These are phyloP conservation scores for Ascochyta fabae DNA, from an alignment of 2,329 filamentous ascomycete genomes.

Conservation along the genomic window DNA sequence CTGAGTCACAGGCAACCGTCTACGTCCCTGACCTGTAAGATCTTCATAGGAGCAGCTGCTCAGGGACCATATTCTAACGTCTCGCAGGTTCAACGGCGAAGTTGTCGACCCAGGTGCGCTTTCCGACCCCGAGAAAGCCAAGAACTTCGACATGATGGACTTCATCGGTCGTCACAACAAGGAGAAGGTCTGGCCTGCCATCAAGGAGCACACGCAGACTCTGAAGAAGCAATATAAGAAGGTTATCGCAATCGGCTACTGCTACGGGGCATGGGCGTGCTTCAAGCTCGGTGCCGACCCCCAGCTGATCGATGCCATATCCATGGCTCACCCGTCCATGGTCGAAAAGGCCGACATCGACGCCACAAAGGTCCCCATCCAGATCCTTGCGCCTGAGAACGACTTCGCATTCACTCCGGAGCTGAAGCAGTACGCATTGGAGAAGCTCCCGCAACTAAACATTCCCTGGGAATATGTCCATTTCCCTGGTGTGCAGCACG, in stretches of 20 bases:
- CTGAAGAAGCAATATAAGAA: conserved; percentile 49
- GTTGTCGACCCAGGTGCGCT: conserved; percentile 36
- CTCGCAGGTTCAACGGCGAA: conserved; percentile 40
- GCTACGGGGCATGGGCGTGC: conserved; percentile 54
- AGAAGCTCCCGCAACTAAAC: conserved; percentile 36
- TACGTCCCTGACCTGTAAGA: conserved; percentile 55
- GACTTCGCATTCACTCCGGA: conserved; percentile 39
- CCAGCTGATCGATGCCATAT: conserved; percentile 40
- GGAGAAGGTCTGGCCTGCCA: conserved; percentile 48
- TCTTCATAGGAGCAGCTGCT: not conserved
- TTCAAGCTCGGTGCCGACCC: conserved; percentile 43
- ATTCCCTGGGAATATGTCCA: conserved; percentile 45
- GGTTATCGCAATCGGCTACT: conserved; percentile 57
- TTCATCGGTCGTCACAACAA: conserved; percentile 51
- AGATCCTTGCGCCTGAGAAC: conserved; percentile 39
- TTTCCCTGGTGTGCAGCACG: conserved; percentile 42
- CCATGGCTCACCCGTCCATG: conserved; percentile 39
- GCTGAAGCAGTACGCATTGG: conserved; percentile 37
- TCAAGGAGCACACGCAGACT: conserved; percentile 44
- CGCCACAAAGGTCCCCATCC: conserved; percentile 39
- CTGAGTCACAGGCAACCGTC: conserved; percentile 53
- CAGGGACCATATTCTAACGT: not conserved
- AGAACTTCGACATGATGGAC: conserved; percentile 49
- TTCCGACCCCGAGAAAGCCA: conserved; percentile 35
- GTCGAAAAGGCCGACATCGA: conserved; percentile 41